Percentiles rank a stretch among this genome's conserved stretches.
These are phyloP conservation scores for Raffaelea deltoideospora DNA, from an alignment of 2,329 filamentous ascomycete species.

Conservation along the genomic window DNA sequence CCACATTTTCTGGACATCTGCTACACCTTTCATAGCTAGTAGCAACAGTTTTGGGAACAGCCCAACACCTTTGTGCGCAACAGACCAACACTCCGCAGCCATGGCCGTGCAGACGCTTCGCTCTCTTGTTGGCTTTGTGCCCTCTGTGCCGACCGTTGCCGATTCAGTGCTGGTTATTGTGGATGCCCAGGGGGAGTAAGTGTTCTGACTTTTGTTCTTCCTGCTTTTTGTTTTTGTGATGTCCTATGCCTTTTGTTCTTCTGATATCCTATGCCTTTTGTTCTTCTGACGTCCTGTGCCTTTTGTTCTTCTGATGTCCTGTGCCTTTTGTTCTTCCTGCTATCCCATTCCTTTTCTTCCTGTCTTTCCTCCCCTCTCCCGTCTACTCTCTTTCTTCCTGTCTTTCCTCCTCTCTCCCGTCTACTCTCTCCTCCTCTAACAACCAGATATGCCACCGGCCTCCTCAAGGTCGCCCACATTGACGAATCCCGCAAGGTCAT, in stretches of 20 bases:
- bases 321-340: background rate
- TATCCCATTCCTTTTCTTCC: background rate
- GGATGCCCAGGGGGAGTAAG: slow-evolving; percentile 4
- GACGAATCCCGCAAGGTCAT: slow-evolving; percentile 3
- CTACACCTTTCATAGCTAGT: too few species aligned
- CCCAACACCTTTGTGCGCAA: too few species aligned
- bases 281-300: background rate
- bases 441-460: slow-evolving; percentile 2
- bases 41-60: too few species aligned
- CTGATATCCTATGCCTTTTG: background rate
- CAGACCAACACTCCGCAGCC: too few species aligned
- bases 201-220: background rate
- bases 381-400: too few species aligned
- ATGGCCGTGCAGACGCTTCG: slow-evolving; percentile 4
- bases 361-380: too few species aligned
- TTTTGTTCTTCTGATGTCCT: background rate
- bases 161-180: slow-evolving; percentile 5
- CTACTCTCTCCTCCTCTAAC: too few species aligned
- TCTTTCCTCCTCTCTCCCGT: too few species aligned
- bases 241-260: background rate
- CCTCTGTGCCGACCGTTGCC: background rate
- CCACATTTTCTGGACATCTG: too few species aligned
- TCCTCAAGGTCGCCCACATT: background rate
- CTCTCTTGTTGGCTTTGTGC: slow-evolving; percentile 3
- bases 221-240: background rate